phyloP scores from a whole-genome alignment of 2,329 filamentous ascomycete genomes.

The Aureobasidium sp. region DNA sequence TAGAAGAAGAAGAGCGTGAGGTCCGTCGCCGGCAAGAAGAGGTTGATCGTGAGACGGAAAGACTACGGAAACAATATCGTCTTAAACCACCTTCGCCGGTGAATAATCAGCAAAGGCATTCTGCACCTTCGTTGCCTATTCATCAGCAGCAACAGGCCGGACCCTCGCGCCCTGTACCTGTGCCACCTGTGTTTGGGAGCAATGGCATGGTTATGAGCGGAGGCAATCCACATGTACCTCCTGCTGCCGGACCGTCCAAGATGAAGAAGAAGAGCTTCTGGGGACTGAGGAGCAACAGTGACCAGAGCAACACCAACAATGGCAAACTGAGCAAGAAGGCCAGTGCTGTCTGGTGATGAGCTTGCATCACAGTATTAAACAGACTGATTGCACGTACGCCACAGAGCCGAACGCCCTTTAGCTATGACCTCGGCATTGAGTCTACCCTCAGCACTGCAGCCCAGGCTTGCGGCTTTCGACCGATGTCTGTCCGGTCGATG shows the following conservation, averaged over 20 bases:
- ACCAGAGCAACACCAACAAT: conserved; percentile 20
- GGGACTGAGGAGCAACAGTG: conserved; percentile 29
- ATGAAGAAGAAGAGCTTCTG: conserved; percentile 34
- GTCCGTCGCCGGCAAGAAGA: conserved; percentile 47
- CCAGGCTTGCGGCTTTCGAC: background rate
- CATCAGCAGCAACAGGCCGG: conserved; percentile 16
- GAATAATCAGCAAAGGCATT: conserved; percentile 14
- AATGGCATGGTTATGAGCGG: conserved; percentile 29
- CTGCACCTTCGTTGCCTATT: conserved; percentile 9
- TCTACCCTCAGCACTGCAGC: background rate
- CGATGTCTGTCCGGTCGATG: too few species aligned
- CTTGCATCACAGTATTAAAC: background rate
- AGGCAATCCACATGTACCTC: conserved; percentile 20
- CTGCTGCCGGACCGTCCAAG: conserved; percentile 19
- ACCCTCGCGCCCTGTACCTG: conserved; percentile 24
- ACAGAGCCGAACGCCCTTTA: background rate
- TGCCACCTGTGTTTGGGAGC: conserved; percentile 8
- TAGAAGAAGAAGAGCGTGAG: conserved; percentile 60
- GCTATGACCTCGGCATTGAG: background rate
- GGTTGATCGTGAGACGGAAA: conserved; percentile 66
- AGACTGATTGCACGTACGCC: background rate
- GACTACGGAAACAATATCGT: conserved; percentile 63
- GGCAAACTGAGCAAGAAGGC: conserved; percentile 20
- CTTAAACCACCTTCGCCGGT: conserved; percentile 26
- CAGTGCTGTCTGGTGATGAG: conserved; percentile 20